phyloP scores from a whole-genome alignment of 805 yeast species.

The Ogataea methanolica region DNA sequence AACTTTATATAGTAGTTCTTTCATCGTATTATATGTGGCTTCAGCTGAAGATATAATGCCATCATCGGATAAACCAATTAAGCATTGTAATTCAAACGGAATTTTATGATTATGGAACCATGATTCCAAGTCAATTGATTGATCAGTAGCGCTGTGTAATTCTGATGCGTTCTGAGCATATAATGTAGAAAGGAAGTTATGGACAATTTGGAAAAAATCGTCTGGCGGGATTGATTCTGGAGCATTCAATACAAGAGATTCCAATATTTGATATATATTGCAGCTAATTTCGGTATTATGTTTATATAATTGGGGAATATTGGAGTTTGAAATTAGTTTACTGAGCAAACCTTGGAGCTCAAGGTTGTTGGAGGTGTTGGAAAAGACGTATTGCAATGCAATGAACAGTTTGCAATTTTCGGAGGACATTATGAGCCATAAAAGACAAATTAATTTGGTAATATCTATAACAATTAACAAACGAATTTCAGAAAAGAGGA shows the following conservation, averaged over 20 bases:
- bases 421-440: too few species aligned
- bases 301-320: background rate
- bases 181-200: background rate
- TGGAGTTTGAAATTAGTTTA: background rate
- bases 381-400: background rate
- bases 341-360: background rate
- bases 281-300: background rate
- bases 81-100: background rate
- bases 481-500: too few species aligned
- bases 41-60: background rate
- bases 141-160: background rate
- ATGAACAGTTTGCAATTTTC: background rate
- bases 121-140: background rate
- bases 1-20: background rate
- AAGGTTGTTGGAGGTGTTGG: background rate
- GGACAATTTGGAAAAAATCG: background rate
- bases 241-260: background rate
- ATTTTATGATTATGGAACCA: background rate
- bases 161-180: background rate
- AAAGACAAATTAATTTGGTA: too few species aligned
- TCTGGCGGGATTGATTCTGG: constrained; percentile 5
- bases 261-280: constrained; percentile 1
- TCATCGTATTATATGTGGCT: background rate
- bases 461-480: too few species aligned
- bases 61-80: background rate